Conservation (phyloP, 257 asterid genomes). For the Petrea volubilis region DNA sequence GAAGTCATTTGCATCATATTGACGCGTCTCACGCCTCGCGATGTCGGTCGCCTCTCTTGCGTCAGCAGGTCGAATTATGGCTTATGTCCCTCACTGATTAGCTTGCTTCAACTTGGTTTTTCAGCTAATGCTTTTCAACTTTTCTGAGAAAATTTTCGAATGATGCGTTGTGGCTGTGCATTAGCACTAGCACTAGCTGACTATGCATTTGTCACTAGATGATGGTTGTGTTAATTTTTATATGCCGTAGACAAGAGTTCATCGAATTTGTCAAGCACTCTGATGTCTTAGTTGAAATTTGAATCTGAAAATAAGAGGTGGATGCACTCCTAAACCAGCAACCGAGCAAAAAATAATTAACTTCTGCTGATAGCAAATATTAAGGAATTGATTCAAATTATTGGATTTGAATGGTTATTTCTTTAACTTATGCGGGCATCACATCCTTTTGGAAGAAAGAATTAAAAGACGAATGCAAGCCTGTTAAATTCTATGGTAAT, state of each 20-base stretch:
- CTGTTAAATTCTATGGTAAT: background rate
- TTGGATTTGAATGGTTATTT: background rate
- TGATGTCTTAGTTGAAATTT: background rate
- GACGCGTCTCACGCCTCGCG: slow-evolving; percentile 63
- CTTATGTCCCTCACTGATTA: background rate
- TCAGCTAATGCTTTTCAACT: background rate
- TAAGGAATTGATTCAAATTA: background rate
- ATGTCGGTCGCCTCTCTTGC: slow-evolving; percentile 85
- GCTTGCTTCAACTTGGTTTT: background rate
- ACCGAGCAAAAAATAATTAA: too few relatives aligned
- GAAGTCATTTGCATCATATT: slow-evolving; percentile 59
- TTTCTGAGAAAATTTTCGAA: too few relatives aligned
- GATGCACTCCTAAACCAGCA: background rate
- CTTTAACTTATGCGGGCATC: background rate
- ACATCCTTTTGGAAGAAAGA: background rate
- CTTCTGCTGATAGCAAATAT: background rate
- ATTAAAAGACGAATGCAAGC: background rate
- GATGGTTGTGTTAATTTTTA: background rate
- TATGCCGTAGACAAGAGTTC: background rate
- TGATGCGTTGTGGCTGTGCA: too few relatives aligned
- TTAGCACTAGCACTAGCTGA: background rate
- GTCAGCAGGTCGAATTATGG: slow-evolving; percentile 75
- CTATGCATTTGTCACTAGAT: background rate
- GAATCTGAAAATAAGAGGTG: background rate
- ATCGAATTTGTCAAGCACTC: background rate